Evolutionary conservation across 2,329 filamentous ascomycete genomes (phyloP), one percentile per base, ranked within the genome.

Genomic region (Phoma sp.): DNA sequence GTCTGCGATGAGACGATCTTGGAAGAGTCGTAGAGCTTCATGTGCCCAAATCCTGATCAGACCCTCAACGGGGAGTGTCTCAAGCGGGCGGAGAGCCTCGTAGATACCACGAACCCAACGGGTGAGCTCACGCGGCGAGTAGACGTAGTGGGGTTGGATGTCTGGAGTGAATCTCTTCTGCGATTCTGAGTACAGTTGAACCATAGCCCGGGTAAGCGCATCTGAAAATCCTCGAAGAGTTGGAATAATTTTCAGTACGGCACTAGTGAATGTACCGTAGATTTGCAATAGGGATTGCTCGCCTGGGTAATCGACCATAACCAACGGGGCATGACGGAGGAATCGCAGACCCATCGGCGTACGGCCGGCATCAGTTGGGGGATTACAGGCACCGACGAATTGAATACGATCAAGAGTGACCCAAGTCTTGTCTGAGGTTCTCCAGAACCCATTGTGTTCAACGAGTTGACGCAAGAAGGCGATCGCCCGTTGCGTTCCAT

Each of bases 261-360:
- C 95, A 50, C 85, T 89, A 73, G 96, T 99, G 84, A 99, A 99
- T 0, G 96, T 98, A 65, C 96, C 95, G 72, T 99, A 99, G 64
- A 99, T 99, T 74, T 99, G 95, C 64, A 88, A 89, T 33, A 99
- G 84, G 3, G 96, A 99, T 38, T 92, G 82, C 78, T 99, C 92
- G 68, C 96, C 95, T 57, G 95, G 95, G 70, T 99, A 99, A 72
- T 99, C 95, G 37, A 99, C 96, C 96, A 99, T 99, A 77, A 99
- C 90, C 49, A 99, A 85, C n/a, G 95, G 95, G 13, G 95, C 92
- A 75, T 99, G 96, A 55, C 96, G 87, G 62, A 99, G 83, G 85
- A 99, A 99, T 65, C 95, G 85, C 44, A 91, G 87, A 38, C 91
- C 95, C 80, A 99, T 88, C 0, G 95, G 89, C 10, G 95, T 98